Evolutionary conservation across 2,329 filamentous ascomycete species (phyloP).

Genomic region (Alternaria gansuensis): DNA sequence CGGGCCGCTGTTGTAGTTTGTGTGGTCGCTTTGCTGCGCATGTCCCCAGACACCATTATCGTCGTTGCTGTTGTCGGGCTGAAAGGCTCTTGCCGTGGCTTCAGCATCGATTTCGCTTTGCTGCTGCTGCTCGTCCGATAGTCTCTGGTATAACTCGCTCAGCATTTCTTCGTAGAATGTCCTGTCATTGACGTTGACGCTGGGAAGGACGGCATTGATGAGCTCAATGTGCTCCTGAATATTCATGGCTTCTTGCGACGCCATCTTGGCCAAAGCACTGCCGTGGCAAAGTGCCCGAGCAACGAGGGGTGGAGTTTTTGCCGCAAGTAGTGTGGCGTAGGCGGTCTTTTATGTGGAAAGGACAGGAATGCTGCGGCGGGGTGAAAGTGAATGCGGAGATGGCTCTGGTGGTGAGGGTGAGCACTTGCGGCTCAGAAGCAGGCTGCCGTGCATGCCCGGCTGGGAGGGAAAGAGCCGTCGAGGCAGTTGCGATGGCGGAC

Average conservation of each 20-base stretch:
- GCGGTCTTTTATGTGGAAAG: conserved; percentile 8
- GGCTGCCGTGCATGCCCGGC: conserved; percentile 15
- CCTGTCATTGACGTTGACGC: conserved; percentile 2
- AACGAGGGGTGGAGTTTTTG: not conserved
- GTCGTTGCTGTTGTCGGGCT: not conserved
- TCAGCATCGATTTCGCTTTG: not conserved
- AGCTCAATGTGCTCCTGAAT: conserved; percentile 14
- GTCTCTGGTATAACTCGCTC: conserved; percentile 4
- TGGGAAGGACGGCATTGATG: conserved; percentile 12
- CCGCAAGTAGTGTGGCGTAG: conserved; percentile 3
- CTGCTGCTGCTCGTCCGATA: not conserved
- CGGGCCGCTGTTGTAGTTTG: conserved; percentile 1
- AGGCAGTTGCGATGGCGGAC: conserved; percentile 16
- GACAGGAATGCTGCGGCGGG: not conserved
- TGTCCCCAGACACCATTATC: conserved; percentile 1
- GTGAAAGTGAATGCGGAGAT: conserved; percentile 12
- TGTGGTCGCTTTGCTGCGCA: not conserved
- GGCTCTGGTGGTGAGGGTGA: conserved; percentile 12
- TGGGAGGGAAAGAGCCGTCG: conserved; percentile 11
- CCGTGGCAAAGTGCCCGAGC: not conserved
- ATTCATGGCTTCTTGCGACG: not conserved
- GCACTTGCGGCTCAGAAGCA: conserved; percentile 4
- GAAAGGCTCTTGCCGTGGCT: conserved; percentile 3
- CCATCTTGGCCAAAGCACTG: conserved; percentile 6
- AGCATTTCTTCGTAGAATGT: conserved; percentile 15